Evolutionary conservation across 2,329 filamentous ascomycete species (phyloP).

Genomic region (Botrytis sinoallii): DNA sequence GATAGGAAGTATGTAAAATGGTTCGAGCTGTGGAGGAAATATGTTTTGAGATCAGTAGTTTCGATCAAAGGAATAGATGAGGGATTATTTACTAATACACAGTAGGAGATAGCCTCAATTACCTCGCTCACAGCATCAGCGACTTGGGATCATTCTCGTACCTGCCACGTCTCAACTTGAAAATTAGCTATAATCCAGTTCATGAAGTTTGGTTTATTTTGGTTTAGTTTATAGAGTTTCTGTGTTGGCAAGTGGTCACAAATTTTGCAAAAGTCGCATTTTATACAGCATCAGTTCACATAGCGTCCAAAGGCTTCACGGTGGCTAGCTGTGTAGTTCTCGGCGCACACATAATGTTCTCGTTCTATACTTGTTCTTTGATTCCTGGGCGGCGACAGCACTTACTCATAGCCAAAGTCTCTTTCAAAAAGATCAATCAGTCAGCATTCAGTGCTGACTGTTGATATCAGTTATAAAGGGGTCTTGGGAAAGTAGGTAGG

Average conservation of each 20-base stretch:
- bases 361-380: neutral
- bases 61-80: too few species aligned
- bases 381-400: neutral
- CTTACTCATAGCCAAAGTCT: neutral
- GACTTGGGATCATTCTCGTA: neutral
- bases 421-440: neutral
- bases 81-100: neutral
- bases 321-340: neutral
- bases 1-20: too few species aligned
- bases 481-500: too few species aligned
- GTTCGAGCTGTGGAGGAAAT: too few species aligned
- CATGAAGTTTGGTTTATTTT: neutral
- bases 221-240: too few species aligned
- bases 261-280: too few species aligned
- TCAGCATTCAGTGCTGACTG: neutral
- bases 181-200: too few species aligned
- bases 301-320: neutral
- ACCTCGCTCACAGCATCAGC: neutral
- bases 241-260: too few species aligned
- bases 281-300: too few species aligned
- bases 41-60: too few species aligned
- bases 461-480: too few species aligned
- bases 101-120: neutral
- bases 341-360: neutral
- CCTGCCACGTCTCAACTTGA: neutral